Conservation (phyloP, 106 monocot genomes). For the Dioscorea dumetorum region DNA sequence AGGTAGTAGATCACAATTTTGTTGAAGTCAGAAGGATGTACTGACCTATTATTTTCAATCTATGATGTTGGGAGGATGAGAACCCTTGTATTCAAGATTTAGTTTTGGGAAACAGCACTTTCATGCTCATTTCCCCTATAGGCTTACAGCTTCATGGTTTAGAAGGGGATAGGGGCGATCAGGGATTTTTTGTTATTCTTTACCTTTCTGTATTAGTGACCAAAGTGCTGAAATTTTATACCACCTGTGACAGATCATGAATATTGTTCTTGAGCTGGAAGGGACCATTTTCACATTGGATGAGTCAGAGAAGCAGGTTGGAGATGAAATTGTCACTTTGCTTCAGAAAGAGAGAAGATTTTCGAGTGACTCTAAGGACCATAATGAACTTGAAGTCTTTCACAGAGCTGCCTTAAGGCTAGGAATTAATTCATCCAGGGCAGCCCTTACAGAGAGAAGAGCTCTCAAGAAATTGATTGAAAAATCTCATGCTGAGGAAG, state of each 20-base stretch:
- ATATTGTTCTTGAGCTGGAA: slow-evolving; percentile 52
- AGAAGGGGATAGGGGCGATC: too few species aligned
- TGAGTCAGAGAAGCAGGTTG: slow-evolving; percentile 55
- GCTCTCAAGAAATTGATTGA: slow-evolving; percentile 68
- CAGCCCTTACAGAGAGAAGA: slow-evolving; percentile 69
- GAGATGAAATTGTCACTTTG: slow-evolving; percentile 52
- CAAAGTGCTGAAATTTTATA: background rate
- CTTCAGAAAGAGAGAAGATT: slow-evolving; percentile 48
- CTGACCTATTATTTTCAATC: too few species aligned
- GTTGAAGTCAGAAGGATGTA: too few species aligned
- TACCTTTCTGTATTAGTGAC: background rate
- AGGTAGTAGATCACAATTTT: too few species aligned
- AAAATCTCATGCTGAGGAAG: slow-evolving; percentile 44
- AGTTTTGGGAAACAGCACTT: too few species aligned
- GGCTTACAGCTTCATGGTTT: too few species aligned
- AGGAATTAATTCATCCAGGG: slow-evolving; percentile 63
- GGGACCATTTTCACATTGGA: slow-evolving; percentile 34
- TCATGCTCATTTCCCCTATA: too few species aligned
- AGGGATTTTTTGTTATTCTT: too few species aligned
- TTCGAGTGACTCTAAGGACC: slow-evolving; percentile 21
- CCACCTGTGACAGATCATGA: slow-evolving; percentile 36
- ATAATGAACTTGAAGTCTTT: slow-evolving; percentile 53
- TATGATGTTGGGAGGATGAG: too few species aligned
- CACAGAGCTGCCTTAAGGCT: slow-evolving; percentile 45
- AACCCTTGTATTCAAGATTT: too few species aligned